A percentile compares a stretch with the other conserved stretches of the same genome.
Evolutionary conservation across 352 stramenopile genomes (phyloP).

Genomic region (Phytopythium chamaehyphon): DNA sequence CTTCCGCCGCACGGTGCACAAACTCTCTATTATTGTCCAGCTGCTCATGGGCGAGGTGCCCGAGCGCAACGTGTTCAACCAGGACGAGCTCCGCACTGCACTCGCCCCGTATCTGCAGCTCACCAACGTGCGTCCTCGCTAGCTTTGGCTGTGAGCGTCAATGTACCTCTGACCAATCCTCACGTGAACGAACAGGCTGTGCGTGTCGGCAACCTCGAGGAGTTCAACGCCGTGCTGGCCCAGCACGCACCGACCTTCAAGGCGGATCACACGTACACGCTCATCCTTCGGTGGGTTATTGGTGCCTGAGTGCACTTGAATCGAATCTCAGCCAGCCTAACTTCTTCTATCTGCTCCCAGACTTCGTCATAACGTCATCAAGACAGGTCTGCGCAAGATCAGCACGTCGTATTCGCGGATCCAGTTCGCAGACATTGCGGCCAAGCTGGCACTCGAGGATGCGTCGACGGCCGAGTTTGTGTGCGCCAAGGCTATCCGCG

Average conservation of each 20-base stretch:
- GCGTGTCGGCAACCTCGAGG: constrained; percentile 92
- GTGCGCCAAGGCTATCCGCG: constrained; percentile 96
- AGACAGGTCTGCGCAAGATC: constrained; percentile 97
- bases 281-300: constrained; percentile 89
- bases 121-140: constrained; percentile 69
- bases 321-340: constrained; percentile 4
- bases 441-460: constrained; percentile 92
- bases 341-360: constrained; percentile 17
- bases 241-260: constrained; percentile 87
- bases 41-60: constrained; percentile 98
- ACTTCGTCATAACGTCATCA: constrained; percentile 98
- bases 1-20: constrained; percentile 96
- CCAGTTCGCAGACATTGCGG: constrained; percentile 89
- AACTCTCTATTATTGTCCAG: constrained; percentile 96
- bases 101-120: constrained; percentile 95
- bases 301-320: neutral
- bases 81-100: constrained; percentile 84
- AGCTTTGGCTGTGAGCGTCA: neutral
- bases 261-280: constrained; percentile 93
- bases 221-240: constrained; percentile 91
- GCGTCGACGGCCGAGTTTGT: constrained; percentile 95
- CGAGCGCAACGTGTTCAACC: constrained; percentile 93
- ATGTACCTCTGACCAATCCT: constrained; percentile 3
- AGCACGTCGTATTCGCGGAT: constrained; percentile 94
- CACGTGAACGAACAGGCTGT: constrained; percentile 76